Conservation (phyloP, 2,329 filamentous ascomycete species). For the Pseudocercospora vitis region DNA sequence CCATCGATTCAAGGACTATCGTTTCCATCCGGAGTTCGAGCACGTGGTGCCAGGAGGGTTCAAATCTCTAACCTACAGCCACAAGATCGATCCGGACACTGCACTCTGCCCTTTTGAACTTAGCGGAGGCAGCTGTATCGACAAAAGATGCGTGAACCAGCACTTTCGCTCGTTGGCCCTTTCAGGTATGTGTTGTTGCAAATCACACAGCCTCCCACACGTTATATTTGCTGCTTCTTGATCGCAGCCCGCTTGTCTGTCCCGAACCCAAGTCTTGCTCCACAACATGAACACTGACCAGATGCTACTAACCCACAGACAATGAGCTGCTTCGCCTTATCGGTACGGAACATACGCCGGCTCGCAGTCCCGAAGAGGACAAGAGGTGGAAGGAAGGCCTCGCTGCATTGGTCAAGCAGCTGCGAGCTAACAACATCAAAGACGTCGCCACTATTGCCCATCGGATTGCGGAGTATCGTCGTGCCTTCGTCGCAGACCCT, state of each 20-base stretch:
- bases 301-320: slow-evolving; percentile 36
- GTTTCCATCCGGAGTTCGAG: slow-evolving; percentile 78
- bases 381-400: slow-evolving; percentile 61
- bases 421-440: slow-evolving; percentile 59
- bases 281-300: slow-evolving; percentile 28
- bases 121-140: slow-evolving; percentile 71
- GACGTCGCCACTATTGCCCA: slow-evolving; percentile 67
- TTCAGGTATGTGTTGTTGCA: slow-evolving; percentile 23
- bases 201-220: not conserved
- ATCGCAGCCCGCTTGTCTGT: not conserved
- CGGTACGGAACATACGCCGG: slow-evolving; percentile 31
- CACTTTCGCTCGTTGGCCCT: slow-evolving; percentile 66
- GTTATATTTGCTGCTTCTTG: not conserved
- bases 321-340: slow-evolving; percentile 35
- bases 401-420: slow-evolving; percentile 59
- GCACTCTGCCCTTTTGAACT: slow-evolving; percentile 76
- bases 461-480: slow-evolving; percentile 66
- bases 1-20: slow-evolving; percentile 79
- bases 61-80: slow-evolving; percentile 89
- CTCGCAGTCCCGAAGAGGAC: slow-evolving; percentile 28
- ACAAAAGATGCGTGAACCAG: slow-evolving; percentile 70
- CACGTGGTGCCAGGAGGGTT: slow-evolving; percentile 71
- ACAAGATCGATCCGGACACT: slow-evolving; percentile 75
- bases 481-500: slow-evolving; percentile 63
- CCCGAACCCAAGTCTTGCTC: not conserved